These are phyloP conservation scores for Podila minutissima DNA, from an alignment of 192 early-diverging fungal genomes.

Conservation along the genomic window DNA sequence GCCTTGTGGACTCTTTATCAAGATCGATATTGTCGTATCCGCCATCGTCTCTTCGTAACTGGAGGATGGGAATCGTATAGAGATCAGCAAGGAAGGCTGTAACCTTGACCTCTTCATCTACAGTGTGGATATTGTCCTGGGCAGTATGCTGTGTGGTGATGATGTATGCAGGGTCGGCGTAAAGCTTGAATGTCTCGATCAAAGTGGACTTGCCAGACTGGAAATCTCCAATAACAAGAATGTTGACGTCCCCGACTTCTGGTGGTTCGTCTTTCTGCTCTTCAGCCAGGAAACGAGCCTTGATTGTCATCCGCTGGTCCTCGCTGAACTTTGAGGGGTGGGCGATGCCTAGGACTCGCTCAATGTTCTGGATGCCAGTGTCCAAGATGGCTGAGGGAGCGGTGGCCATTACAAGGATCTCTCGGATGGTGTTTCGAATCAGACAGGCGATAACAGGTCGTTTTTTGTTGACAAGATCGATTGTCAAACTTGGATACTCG, in stretches of 20 bases:
- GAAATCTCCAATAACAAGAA: neutral
- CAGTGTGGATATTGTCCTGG: no score
- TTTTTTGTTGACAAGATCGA: neutral
- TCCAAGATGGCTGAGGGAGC: neutral
- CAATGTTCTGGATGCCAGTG: neutral
- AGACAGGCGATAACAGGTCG: neutral
- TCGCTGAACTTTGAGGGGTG: neutral
- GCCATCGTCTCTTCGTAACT: neutral
- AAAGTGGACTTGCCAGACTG: neutral
- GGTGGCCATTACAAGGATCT: neutral
- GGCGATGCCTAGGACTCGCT: neutral
- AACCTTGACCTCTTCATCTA: neutral
- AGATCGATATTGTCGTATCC: neutral
- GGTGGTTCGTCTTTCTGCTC: neutral
- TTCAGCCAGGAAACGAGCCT: neutral
- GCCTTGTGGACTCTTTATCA: neutral
- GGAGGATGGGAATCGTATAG: neutral
- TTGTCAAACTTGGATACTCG: neutral
- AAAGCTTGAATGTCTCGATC: neutral
- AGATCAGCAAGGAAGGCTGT: neutral
- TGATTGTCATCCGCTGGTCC: neutral
- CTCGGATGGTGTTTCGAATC: neutral
- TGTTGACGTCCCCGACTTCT: neutral
- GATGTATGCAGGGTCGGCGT: neutral
- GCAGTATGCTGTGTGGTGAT: neutral